A percentile compares a stretch with the other conserved stretches of the same genome.
Evolutionary conservation across 495 filamentous ascomycete genomes (phyloP).

Genomic region (Amorphotheca resinae): DNA sequence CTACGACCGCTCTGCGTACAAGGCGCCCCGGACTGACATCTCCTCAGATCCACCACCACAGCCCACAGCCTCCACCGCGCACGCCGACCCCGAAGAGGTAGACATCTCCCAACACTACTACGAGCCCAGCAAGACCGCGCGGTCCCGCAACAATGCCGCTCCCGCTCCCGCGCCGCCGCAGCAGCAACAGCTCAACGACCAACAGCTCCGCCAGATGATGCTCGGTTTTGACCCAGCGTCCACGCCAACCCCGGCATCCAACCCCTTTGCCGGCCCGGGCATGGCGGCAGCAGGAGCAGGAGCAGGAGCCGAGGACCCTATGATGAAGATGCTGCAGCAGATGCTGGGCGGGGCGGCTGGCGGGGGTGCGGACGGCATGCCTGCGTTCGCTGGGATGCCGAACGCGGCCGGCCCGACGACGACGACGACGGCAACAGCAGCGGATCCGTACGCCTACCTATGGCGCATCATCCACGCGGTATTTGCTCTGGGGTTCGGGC

Average conservation of each 20-base stretch:
- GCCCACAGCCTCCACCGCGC: constrained; percentile 1
- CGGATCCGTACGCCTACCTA: constrained; percentile 30
- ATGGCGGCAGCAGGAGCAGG: constrained; percentile 17
- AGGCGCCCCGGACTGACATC: constrained; percentile 13
- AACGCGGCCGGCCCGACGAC: constrained; percentile 21
- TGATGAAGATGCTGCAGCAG: constrained; percentile 48
- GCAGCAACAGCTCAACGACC: constrained; percentile 12
- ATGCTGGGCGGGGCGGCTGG: constrained; percentile 37
- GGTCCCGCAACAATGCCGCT: constrained; percentile 23
- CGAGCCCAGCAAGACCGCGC: constrained; percentile 24
- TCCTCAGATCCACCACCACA: constrained; percentile 16
- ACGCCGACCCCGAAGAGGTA: constrained; percentile 57
- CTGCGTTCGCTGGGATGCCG: constrained; percentile 22
- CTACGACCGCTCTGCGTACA: too few relatives aligned
- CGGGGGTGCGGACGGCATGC: constrained; percentile 24
- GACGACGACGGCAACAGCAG: too few relatives aligned
- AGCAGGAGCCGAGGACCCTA: constrained; percentile 39
- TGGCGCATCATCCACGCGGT: constrained; percentile 71
- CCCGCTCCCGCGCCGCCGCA: constrained; percentile 22
- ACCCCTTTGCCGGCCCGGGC: constrained; percentile 19
- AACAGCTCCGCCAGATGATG: constrained; percentile 32
- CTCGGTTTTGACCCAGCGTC: constrained; percentile 30
- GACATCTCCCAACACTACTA: constrained; percentile 53
- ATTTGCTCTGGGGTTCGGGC: constrained; percentile 55
- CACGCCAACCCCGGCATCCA: constrained; percentile 24